Evolutionary conservation across 192 early-diverging fungal genomes (phyloP), one percentile per base, ranked within the genome.

Genomic region (Coemansia sp.): DNA sequence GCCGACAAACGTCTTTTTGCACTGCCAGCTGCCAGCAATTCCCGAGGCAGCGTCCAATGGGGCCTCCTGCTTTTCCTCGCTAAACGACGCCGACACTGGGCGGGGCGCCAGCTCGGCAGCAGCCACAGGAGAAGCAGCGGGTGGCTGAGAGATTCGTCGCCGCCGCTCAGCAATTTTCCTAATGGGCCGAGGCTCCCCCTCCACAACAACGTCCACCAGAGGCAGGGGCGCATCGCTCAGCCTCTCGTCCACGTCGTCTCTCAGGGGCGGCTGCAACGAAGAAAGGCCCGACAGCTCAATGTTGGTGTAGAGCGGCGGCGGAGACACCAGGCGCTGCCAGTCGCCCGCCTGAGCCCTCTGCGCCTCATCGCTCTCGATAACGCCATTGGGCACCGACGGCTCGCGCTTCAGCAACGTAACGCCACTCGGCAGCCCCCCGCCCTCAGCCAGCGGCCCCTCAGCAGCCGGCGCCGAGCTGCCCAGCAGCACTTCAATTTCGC

Each of bases 401-500:
- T 55, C 28, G 10, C 52, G 25, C 25, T 31, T 55, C 0, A 55
- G 52, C 25, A 55, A 12, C 10, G 52, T 55, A 0, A 55, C 52
- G 23, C 28, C 52, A 0, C 8, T 23, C 12, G 13, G 14, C 52
- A 55, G 31, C 31, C 31, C 31, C 31, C 31, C 31, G 4, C 31
- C 31, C 1, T 31, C 31, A 31, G 31, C 31, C 31, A 31, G 4
- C 31, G 31, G 4, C 31, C 31, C 31, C 52, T 55, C 52, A 11
- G 52, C 52, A 33, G n/a, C 25, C 1, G 31, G n/a, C 26, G 11
- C 47, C n/a, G 50, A 21, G 20, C 10, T 55, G 47, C 48, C 57
- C 16, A 75, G 42, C 31, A 80, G 56, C 0, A 68, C 55, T 4
- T 81, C 78, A 10, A 81, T 75, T 47, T 81, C 73, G 8, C 64